A percentile compares a stretch with the other conserved stretches of the same genome.
These are phyloP conservation scores for Colletotrichum higginsianum DNA, from an alignment of 2,329 filamentous ascomycete species.

Conservation along the genomic window DNA sequence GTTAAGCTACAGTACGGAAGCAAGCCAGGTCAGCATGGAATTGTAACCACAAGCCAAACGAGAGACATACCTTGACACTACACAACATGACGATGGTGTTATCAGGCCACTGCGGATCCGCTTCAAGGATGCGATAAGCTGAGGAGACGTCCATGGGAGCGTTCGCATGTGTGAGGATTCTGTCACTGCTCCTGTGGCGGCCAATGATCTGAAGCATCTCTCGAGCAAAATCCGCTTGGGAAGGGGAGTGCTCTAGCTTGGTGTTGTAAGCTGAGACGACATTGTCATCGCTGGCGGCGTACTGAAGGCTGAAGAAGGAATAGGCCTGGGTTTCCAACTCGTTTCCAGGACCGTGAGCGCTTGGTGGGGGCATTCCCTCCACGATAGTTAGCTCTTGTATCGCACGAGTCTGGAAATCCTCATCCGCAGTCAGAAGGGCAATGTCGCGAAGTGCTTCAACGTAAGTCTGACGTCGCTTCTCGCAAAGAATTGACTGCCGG, in stretches of 20 bases:
- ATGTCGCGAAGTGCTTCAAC: slow-evolving; percentile 36
- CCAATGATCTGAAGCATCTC: slow-evolving; percentile 45
- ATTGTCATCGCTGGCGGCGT: slow-evolving; percentile 42
- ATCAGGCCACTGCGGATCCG: slow-evolving; percentile 28
- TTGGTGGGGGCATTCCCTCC: slow-evolving; percentile 17
- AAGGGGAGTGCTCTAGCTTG: slow-evolving; percentile 44
- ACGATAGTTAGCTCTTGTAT: slow-evolving; percentile 40
- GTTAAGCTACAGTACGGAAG: slow-evolving; percentile 19
- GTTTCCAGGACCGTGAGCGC: slow-evolving; percentile 20
- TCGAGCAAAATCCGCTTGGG: slow-evolving; percentile 43
- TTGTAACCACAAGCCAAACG: not conserved
- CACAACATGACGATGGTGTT: slow-evolving; percentile 31
- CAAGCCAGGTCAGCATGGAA: not conserved
- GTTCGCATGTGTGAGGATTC: slow-evolving; percentile 25
- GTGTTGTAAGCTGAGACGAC: slow-evolving; percentile 44
- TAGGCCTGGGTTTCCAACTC: slow-evolving; percentile 39
- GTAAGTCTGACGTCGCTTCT: slow-evolving; percentile 32
- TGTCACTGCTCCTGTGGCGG: slow-evolving; percentile 37
- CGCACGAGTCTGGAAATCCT: slow-evolving; percentile 34
- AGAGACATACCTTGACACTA: slow-evolving; percentile 32
- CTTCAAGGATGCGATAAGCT: slow-evolving; percentile 36
- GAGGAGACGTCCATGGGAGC: slow-evolving; percentile 33
- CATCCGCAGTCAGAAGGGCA: slow-evolving; percentile 31
- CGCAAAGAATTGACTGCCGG: slow-evolving; percentile 31
- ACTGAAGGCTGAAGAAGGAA: slow-evolving; percentile 35